A percentile compares a stretch with the other conserved stretches of the same genome.
Evolutionary conservation across 2,329 filamentous ascomycete genomes (phyloP).

Genomic region (Hortaea werneckii): DNA sequence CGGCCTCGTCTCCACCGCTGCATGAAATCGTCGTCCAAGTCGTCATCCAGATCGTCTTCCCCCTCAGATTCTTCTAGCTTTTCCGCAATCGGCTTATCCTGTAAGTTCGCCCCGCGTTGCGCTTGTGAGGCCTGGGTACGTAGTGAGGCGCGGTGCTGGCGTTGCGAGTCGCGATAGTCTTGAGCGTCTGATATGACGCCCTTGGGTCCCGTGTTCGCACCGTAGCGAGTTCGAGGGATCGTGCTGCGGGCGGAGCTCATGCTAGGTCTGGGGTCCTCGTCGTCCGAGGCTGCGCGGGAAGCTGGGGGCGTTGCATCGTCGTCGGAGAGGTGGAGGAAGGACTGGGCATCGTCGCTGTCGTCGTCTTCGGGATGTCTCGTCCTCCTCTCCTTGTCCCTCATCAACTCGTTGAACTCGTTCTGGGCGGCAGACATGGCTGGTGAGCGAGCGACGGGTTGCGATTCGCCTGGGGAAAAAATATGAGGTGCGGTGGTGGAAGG

Average conservation of each 20-base stretch:
- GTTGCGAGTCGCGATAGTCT: slow-evolving; percentile 46
- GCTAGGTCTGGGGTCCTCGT: slow-evolving; percentile 19
- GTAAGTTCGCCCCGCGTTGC: slow-evolving; percentile 3
- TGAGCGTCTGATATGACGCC: slow-evolving; percentile 78
- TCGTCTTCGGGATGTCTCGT: slow-evolving; percentile 40
- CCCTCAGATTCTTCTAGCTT: slow-evolving; percentile 8
- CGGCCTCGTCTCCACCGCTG: slow-evolving; percentile 74
- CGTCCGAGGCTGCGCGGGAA: slow-evolving; percentile 48
- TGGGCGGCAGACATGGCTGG: slow-evolving; percentile 37
- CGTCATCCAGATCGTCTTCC: slow-evolving; percentile 40
- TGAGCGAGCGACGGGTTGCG: background rate
- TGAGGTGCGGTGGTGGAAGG: background rate
- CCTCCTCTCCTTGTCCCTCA: slow-evolving; percentile 36
- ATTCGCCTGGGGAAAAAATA: background rate
- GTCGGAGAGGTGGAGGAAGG: slow-evolving; percentile 32
- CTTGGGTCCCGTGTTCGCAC: slow-evolving; percentile 70
- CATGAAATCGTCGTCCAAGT: slow-evolving; percentile 74
- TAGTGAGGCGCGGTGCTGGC: slow-evolving; percentile 19
- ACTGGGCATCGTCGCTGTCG: slow-evolving; percentile 32
- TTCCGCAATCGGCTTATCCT: slow-evolving; percentile 6
- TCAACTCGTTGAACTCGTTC: slow-evolving; percentile 43
- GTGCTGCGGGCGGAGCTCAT: slow-evolving; percentile 35
- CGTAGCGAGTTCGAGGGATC: slow-evolving; percentile 52
- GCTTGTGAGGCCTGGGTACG: slow-evolving; percentile 10
- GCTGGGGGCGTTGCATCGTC: slow-evolving; percentile 35